Evolutionary conservation across 805 yeast species (phyloP), one percentile per base, ranked within the genome.

Genomic region (Babjeviella inositovora): DNA sequence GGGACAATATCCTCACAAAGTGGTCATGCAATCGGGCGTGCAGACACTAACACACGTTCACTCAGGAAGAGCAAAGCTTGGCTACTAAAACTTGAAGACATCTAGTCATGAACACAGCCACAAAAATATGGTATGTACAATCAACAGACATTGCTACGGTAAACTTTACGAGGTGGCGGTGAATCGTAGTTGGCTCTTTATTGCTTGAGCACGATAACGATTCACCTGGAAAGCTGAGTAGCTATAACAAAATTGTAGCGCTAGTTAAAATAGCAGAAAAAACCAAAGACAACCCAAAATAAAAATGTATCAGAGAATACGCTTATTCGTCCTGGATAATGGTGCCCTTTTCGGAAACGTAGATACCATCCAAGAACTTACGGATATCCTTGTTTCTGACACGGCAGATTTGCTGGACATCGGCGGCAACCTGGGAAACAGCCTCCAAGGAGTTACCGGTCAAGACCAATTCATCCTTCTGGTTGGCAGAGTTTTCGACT

Each of bases 381-480:
- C 98, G 81, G 85, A 90, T 87, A 90, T 87, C 98, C 87, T 90
- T 90, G 90, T 87, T 87, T 72, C 94, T 80, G 55, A 84, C 97
- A 61, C 92, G 74, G 72, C 96, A 84, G 61, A 71, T 71, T 70
- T 87, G 97, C 66, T 87, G 95, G 49, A 90, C 70, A 55, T 84
- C 95, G 50, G 98, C 98, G 61, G 93, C 90, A 53, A 84, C 79
- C 68, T 87, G 98, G 38, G 97, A 90, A 43, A 87, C 98, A 51
- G 72, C 80, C 67, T 87, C 96, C 45, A 82, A 69, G 34, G 96
- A 87, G 87, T 82, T 85, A 65, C 98, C 98, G 38, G 70, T 54
- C 46, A 90, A 67, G 41, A 79, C 59, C 47, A 90, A 68, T 71
- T 90, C 98, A 59, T 90, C 98, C 76, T 90, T 90, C 57, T 72